Percentiles rank a stretch among this genome's conserved stretches.
These are phyloP conservation scores for Nemania sp. DNA, from an alignment of 2,329 filamentous ascomycete species.

Conservation along the genomic window DNA sequence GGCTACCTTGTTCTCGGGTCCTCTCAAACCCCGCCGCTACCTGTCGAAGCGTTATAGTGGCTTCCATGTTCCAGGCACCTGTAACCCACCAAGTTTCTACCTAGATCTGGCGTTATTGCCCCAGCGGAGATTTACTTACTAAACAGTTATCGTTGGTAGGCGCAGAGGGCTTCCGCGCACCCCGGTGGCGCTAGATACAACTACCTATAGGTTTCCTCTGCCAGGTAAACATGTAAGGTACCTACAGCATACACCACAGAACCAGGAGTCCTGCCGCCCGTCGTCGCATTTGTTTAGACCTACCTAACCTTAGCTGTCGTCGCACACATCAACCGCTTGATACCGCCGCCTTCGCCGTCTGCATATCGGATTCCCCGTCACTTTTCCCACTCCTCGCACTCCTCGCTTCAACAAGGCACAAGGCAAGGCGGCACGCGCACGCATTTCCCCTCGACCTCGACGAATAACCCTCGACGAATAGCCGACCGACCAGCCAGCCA, in stretches of 20 bases:
- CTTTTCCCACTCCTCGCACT: background rate
- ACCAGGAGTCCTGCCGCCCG: constrained; percentile 4
- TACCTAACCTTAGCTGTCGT: constrained; percentile 8
- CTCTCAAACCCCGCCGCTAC: background rate
- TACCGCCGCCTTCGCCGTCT: constrained; percentile 19
- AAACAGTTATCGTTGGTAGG: background rate
- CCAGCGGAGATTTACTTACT: background rate
- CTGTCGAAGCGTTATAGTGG: background rate
- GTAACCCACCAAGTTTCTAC: background rate
- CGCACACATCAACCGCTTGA: constrained; percentile 18
- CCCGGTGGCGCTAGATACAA: constrained; percentile 24
- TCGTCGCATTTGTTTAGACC: background rate
- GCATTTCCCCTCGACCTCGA: constrained; percentile 16
- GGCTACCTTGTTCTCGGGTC: background rate
- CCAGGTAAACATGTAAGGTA: background rate
- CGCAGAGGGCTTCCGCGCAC: constrained; percentile 17
- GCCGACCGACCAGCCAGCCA: background rate
- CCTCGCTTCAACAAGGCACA: background rate
- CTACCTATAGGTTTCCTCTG: constrained; percentile 2
- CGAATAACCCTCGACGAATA: background rate
- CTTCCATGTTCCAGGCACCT: background rate
- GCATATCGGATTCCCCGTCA: constrained; percentile 7
- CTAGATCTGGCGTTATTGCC: background rate
- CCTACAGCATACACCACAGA: too few species aligned
- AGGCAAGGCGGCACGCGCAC: too few species aligned